Percentiles rank a stretch among this genome's conserved stretches.
Evolutionary conservation across 2,329 filamentous ascomycete species (phyloP).

Genomic region (Escovopsis weberi): DNA sequence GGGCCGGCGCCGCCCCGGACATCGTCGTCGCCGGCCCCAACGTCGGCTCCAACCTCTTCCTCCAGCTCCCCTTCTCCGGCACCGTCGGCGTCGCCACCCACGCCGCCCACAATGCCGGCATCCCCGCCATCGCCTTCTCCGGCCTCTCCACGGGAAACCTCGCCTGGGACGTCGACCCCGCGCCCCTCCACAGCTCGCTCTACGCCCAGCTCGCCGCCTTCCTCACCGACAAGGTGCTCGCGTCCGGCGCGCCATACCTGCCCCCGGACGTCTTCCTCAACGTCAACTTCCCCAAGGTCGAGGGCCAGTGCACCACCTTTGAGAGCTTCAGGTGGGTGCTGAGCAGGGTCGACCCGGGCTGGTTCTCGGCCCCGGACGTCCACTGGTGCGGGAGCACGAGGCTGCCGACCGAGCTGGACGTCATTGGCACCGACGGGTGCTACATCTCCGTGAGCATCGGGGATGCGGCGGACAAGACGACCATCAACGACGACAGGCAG

Average conservation of each 20-base stretch:
- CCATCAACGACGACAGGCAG: constrained; percentile 21
- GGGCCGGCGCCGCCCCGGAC: constrained; percentile 33
- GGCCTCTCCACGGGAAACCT: constrained; percentile 35
- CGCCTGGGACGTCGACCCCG: constrained; percentile 38
- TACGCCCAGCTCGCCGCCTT: constrained; percentile 49
- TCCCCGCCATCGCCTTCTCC: constrained; percentile 56
- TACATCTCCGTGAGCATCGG: constrained; percentile 50
- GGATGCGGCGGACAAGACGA: constrained; percentile 44
- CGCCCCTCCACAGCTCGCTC: constrained; percentile 38
- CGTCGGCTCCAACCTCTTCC: constrained; percentile 40
- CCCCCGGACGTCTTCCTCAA: constrained; percentile 48
- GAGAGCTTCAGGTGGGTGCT: constrained; percentile 49
- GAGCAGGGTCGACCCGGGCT: constrained; percentile 42
- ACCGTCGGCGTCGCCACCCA: constrained; percentile 52
- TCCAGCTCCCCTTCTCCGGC: constrained; percentile 44
- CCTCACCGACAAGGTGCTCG: constrained; percentile 40
- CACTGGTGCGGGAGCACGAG: constrained; percentile 38
- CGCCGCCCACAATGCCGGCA: constrained; percentile 36
- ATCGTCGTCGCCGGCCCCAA: constrained; percentile 54
- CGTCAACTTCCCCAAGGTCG: constrained; percentile 49
- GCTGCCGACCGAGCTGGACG: constrained; percentile 43
- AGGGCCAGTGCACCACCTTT: constrained; percentile 32
- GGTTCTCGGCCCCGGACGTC: constrained; percentile 40
- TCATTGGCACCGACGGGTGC: constrained; percentile 38
- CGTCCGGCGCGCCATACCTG: constrained; percentile 46